Evolutionary conservation across 2,329 filamentous ascomycete species (phyloP).

Genomic region (Eurotiales sp.): DNA sequence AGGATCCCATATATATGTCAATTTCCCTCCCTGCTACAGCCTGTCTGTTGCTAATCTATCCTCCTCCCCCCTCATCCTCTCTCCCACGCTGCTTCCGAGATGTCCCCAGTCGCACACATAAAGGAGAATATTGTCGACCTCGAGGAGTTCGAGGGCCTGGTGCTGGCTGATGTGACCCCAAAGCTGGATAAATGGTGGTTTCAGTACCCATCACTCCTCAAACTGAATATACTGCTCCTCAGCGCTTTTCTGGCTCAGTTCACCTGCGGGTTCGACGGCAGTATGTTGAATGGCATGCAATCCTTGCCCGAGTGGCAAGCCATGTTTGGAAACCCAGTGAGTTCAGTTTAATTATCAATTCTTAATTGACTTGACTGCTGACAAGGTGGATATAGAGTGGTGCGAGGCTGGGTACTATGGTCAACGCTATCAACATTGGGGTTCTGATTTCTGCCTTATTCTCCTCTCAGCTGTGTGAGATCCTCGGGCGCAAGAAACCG

Average conservation of each 20-base stretch:
- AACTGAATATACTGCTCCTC: constrained; percentile 5
- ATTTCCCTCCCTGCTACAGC: too few species aligned
- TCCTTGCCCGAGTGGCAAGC: constrained; percentile 4
- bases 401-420: background rate
- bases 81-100: too few species aligned
- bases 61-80: too few species aligned
- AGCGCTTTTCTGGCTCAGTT: background rate
- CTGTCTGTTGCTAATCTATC: too few species aligned
- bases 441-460: background rate
- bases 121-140: too few species aligned
- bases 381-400: background rate
- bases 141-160: too few species aligned
- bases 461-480: background rate
- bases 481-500: background rate
- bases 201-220: constrained; percentile 3
- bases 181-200: constrained; percentile 4
- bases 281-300: constrained; percentile 8
- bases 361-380: background rate
- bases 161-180: background rate
- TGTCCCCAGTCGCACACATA: too few species aligned
- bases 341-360: background rate
- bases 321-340: constrained; percentile 1
- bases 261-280: constrained; percentile 5
- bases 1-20: too few species aligned
- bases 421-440: background rate